phyloP scores from a whole-genome alignment of 257 asterid species.

The Jaltomata sinuosa region DNA sequence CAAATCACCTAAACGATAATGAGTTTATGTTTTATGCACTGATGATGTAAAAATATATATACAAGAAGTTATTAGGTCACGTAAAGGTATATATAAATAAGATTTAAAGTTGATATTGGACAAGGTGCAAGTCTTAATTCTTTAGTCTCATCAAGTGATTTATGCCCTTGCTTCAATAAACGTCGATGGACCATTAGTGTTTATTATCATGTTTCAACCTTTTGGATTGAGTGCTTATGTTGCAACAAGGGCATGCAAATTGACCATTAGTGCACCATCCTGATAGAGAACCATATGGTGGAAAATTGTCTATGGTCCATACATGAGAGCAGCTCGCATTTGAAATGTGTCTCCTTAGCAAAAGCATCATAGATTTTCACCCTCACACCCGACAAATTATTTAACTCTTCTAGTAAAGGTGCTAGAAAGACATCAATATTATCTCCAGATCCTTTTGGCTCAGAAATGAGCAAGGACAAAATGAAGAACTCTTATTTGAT shows the following conservation, averaged over 20 bases:
- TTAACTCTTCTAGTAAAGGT: constrained; percentile 1
- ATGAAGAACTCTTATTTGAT: neutral
- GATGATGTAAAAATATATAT: neutral
- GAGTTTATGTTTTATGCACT: no score
- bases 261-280: neutral
- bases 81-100: neutral
- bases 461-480: neutral
- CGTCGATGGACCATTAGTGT: neutral
- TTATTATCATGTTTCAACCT: neutral
- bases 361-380: neutral
- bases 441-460: neutral
- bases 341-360: neutral
- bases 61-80: neutral
- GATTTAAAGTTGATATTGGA: neutral
- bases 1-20: no score
- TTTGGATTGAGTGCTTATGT: neutral
- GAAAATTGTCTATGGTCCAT: neutral
- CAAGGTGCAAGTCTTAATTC: neutral
- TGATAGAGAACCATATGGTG: no score
- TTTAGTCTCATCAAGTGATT: neutral
- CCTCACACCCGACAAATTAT: neutral
- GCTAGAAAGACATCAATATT: neutral
- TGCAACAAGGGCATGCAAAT: neutral
- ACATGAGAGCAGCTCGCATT: neutral
- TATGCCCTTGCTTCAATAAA: neutral